Conservation (phyloP, 176 grass and related monocot species). For the Alloteropsis semialata region DNA sequence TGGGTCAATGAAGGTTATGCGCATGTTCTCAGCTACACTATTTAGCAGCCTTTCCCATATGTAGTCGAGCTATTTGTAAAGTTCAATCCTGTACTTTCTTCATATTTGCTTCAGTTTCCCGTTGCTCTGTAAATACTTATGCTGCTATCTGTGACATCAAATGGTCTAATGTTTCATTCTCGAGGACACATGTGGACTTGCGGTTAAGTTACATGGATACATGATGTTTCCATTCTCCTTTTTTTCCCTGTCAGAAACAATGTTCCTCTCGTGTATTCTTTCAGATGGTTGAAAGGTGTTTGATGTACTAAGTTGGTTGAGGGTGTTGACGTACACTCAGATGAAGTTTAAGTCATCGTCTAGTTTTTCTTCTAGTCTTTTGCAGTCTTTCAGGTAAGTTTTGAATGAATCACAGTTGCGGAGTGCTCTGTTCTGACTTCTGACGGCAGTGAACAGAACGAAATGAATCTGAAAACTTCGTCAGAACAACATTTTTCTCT, state of each 20-base stretch:
- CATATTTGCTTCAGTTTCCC: neutral
- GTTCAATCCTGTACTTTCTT: neutral
- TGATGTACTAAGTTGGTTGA: too few relatives aligned
- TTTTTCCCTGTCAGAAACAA: neutral
- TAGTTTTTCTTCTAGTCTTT: too few relatives aligned
- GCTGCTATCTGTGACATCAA: neutral
- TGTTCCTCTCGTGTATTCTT: too few relatives aligned
- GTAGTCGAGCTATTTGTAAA: neutral
- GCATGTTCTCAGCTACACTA: neutral
- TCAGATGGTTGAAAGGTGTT: too few relatives aligned
- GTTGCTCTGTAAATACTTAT: neutral
- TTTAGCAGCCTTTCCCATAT: neutral
- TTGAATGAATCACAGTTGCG: too few relatives aligned
- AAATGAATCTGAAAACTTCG: too few relatives aligned
- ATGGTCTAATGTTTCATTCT: neutral
- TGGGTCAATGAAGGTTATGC: neutral
- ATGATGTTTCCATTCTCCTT: neutral
- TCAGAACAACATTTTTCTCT: too few relatives aligned
- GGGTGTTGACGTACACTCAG: too few relatives aligned
- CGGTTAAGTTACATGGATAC: neutral
- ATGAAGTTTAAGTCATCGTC: too few relatives aligned
- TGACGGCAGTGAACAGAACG: too few relatives aligned
- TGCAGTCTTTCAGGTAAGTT: too few relatives aligned
- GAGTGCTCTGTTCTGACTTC: too few relatives aligned
- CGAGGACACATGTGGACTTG: neutral